A percentile compares a stretch with the other conserved stretches of the same genome.
phyloP scores from a whole-genome alignment of 2,329 filamentous ascomycete species.

The Chrysoporthe austroafricana region DNA sequence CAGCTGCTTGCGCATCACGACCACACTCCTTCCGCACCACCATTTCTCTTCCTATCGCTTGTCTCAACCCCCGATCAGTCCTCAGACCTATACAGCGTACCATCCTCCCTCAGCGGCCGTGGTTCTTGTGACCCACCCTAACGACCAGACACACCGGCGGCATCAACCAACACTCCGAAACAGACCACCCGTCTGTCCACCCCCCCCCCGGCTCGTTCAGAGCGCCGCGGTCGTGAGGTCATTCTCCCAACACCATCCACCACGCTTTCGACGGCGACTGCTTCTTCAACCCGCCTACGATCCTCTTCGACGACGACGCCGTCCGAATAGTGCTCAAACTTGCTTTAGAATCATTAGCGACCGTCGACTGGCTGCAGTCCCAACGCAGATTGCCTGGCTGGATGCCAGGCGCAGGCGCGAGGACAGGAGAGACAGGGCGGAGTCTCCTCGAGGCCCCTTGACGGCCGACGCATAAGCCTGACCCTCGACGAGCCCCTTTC shows the following conservation, averaged over 20 bases:
- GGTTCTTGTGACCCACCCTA: conserved; percentile 5
- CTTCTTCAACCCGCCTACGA: background rate
- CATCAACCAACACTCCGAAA: conserved; percentile 8
- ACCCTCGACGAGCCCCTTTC: conserved; percentile 16
- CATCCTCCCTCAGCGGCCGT: background rate
- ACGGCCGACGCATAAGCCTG: conserved; percentile 22
- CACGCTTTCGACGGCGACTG: conserved; percentile 1
- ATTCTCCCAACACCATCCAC: conserved; percentile 18
- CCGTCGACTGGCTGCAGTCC: conserved; percentile 8
- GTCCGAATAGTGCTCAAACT: background rate
- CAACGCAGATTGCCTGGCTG: conserved; percentile 19
- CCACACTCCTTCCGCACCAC: background rate
- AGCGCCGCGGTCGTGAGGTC: conserved; percentile 22
- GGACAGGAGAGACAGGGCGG: conserved; percentile 13
- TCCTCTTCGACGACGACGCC: background rate
- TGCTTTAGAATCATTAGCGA: conserved; percentile 1
- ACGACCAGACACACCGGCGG: background rate
- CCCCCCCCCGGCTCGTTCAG: background rate
- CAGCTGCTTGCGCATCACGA: conserved; percentile 2
- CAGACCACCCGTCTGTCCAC: conserved; percentile 10
- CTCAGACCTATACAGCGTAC: background rate
- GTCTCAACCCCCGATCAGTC: background rate
- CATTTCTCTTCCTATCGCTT: background rate
- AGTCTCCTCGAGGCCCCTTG: conserved; percentile 12
- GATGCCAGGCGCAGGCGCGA: conserved; percentile 24